Evolutionary conservation across 345 rosid species (phyloP), one percentile per base, ranked within the genome.

Genomic region (Salix viminalis): DNA sequence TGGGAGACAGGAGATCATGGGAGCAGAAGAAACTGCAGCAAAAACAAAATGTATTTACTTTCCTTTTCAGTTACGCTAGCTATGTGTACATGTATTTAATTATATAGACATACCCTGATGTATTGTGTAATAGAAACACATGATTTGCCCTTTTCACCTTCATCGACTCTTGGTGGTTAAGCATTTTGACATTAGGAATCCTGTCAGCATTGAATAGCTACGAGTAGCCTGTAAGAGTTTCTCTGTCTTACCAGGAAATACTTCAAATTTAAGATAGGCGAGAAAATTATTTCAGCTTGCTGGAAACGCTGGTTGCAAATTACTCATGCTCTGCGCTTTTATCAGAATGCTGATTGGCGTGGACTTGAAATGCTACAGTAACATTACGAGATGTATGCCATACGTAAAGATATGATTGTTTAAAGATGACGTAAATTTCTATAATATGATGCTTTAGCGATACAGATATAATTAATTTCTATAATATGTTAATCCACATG

Each of bases 1-100:
- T 2, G 85, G 84, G 87, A 78, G 85, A 84, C 90, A 89, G 58
- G 71, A 70, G 81, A 81, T 88, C 84, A 74, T 83, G 88, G 80
- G 79, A 56, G 74, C 50, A 52, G 75, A 28, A 72, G 52, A 65
- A 65, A 71, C 4, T 30, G 36, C 62, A 44, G 39, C 71, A 54
- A 34, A 54, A 52, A 66, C 6, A n/a, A 68, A 26, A 58, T n/a
- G 64, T 58, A n/a, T n/a, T 8, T n/a, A 23, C 23, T 11, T n/a
- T 10, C 64, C n/a, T 23, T 3, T 56, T 2, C n/a, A 56, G n/a
- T 56, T 19, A 21, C 3, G 5, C 4, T 2, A 23, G 13, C 4
- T 2, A 23, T n/a, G 26, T 18, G 58, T 21, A 7, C 5, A 7
- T 21, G 2, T 52, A 50, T 19, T 0, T 41, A 10, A 8, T 10